Evolutionary conservation across 192 early-diverging fungal species (phyloP).

Genomic region (Glomus cerebriforme): DNA sequence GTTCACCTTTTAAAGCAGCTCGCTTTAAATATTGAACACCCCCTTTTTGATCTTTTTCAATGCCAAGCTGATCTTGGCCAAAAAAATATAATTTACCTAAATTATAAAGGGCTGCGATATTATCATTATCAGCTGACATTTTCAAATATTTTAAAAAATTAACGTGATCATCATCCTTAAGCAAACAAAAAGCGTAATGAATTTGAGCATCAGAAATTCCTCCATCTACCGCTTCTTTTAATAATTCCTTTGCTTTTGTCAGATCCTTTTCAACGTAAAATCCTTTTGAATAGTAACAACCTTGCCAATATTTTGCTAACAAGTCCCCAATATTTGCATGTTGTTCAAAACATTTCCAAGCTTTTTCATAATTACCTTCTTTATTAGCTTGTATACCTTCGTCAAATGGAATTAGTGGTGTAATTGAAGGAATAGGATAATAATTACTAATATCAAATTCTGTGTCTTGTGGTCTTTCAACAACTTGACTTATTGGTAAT

Average conservation of each 20-base stretch:
- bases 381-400: not conserved
- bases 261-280: not conserved
- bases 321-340: constrained; percentile 1
- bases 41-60: not conserved
- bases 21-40: not conserved
- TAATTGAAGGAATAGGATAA: too few relatives aligned
- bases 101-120: not conserved
- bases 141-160: too few relatives aligned
- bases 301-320: constrained; percentile 16
- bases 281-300: constrained; percentile 3
- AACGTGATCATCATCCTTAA: too few relatives aligned
- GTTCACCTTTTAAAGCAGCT: not conserved
- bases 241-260: not conserved
- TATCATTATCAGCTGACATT: not conserved
- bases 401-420: too few relatives aligned
- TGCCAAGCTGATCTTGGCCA: not conserved
- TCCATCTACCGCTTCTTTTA: constrained; percentile 10
- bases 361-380: not conserved
- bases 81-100: not conserved
- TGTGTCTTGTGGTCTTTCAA: too few relatives aligned
- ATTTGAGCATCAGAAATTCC: constrained; percentile 14
- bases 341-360: constrained; percentile 18
- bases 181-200: constrained; percentile 8
- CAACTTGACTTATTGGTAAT: too few relatives aligned
- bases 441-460: too few relatives aligned